Conservation (phyloP, 352 stramenopile genomes). For the Globisporangium iwayamae region DNA sequence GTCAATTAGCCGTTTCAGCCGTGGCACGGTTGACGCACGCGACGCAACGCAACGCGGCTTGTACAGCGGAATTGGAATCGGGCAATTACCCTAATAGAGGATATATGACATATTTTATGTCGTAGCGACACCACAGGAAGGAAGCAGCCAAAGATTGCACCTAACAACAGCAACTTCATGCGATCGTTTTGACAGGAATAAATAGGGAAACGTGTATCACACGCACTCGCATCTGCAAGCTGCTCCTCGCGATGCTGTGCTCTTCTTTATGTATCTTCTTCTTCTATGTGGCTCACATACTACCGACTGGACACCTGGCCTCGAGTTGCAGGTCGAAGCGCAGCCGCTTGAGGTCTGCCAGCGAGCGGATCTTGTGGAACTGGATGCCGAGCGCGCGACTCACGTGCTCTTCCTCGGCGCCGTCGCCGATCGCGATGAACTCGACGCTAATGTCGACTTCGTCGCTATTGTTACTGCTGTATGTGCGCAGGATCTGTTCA, state of each 20-base stretch:
- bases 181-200: background rate
- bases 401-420: constrained; percentile 74
- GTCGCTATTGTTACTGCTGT: constrained; percentile 7
- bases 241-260: background rate
- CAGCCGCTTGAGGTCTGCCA: constrained; percentile 60
- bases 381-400: constrained; percentile 58
- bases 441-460: constrained; percentile 31
- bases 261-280: background rate
- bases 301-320: background rate
- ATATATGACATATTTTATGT: no score
- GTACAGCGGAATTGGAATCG: no score
- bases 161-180: no score
- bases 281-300: background rate
- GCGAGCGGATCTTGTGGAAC: constrained; percentile 71
- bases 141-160: no score
- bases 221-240: background rate
- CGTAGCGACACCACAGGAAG: no score
- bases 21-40: no score
- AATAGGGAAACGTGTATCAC: background rate
- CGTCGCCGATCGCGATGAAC: constrained; percentile 77
- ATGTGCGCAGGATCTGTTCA: constrained; percentile 65
- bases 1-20: no score
- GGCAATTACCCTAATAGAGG: no score
- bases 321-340: constrained; percentile 58
- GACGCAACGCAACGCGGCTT: no score